These are phyloP conservation scores for Dipodascus albidus DNA, from an alignment of 805 yeast genomes.

Conservation along the genomic window DNA sequence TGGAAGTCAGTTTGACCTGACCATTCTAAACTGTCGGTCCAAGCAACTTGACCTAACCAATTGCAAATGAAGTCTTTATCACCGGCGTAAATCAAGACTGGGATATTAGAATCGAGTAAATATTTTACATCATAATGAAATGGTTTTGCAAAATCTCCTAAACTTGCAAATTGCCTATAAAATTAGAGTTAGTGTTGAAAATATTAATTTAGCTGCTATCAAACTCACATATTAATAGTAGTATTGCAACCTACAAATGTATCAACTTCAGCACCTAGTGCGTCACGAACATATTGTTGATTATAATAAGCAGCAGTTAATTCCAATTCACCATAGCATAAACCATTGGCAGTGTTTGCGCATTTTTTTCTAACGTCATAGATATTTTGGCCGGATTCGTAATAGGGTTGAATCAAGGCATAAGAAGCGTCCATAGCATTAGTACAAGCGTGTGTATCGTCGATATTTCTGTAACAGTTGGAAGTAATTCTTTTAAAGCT, in stretches of 20 bases:
- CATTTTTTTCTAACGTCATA: conserved; percentile 68
- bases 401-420: conserved; percentile 62
- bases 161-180: conserved; percentile 56
- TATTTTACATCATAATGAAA: conserved; percentile 59
- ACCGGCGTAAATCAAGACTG: conserved; percentile 83
- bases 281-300: conserved; percentile 55
- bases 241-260: conserved; percentile 40
- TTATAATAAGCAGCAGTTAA: conserved; percentile 70
- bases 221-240: conserved; percentile 50
- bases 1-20: conserved; percentile 41
- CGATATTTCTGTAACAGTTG: conserved; percentile 25
- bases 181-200: conserved; percentile 29
- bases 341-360: conserved; percentile 20
- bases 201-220: not conserved
- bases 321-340: conserved; percentile 57
- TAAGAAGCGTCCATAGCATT: conserved; percentile 80
- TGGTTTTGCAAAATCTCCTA: conserved; percentile 86
- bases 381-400: conserved; percentile 70
- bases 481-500: conserved; percentile 46
- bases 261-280: conserved; percentile 80
- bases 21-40: conserved; percentile 66
- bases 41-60: conserved; percentile 86
- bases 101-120: conserved; percentile 57
- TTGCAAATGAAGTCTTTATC: conserved; percentile 91
- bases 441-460: conserved; percentile 79